These are phyloP conservation scores for Kwoniella botswanensis DNA, from an alignment of 768 basidiomycete species.

Conservation along the genomic window DNA sequence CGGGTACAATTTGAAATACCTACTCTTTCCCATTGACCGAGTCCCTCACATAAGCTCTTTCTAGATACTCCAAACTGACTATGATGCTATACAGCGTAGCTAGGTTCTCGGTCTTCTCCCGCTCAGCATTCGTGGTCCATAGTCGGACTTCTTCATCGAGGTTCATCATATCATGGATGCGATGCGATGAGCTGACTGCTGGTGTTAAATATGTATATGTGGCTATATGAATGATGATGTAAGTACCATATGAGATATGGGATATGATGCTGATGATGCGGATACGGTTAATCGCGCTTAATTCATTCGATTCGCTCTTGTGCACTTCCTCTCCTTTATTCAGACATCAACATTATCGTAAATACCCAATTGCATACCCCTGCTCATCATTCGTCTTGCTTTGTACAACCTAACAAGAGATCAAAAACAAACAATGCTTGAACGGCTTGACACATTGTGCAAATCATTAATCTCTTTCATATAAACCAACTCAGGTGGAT, in stretches of 20 bases:
- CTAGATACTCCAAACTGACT: constrained; percentile 89
- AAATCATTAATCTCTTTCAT: too few species aligned
- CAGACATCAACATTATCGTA: too few species aligned
- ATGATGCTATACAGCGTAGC: constrained; percentile 91
- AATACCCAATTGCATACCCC: too few species aligned
- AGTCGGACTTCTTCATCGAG: constrained; percentile 92
- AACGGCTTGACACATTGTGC: too few species aligned
- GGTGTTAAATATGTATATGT: not conserved
- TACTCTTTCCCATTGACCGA: constrained; percentile 88
- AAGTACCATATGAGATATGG: not conserved
- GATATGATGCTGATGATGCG: not conserved
- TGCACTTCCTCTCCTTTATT: not conserved
- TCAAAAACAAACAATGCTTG: too few species aligned
- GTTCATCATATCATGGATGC: constrained; percentile 44
- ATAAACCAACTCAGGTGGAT: too few species aligned
- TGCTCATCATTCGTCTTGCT: too few species aligned
- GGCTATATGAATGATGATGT: not conserved
- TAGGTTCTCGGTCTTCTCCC: constrained; percentile 84
- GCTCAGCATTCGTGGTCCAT: constrained; percentile 82
- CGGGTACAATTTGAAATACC: constrained; percentile 57
- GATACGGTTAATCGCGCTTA: constrained; percentile 5
- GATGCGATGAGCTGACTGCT: not conserved
- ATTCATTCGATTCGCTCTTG: not conserved
- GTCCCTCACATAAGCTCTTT: constrained; percentile 93
- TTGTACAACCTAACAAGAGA: too few species aligned